phyloP scores from a whole-genome alignment of 179 eudicot species.

The Silene coronaria region DNA sequence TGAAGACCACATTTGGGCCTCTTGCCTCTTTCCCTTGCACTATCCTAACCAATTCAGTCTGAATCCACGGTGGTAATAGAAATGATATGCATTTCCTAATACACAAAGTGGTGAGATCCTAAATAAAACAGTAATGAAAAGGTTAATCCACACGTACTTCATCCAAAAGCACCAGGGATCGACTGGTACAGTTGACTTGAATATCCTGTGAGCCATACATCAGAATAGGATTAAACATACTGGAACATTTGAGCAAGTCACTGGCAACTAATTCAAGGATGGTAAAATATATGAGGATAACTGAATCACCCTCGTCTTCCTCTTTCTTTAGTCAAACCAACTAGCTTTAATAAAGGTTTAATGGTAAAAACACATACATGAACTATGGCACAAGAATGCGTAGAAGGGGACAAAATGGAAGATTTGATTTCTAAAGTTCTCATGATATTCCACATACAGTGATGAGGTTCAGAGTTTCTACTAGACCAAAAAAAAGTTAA shows the following conservation, averaged over 20 bases:
- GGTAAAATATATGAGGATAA: not conserved
- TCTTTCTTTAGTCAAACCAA: not conserved
- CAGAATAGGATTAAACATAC: conserved; percentile 10
- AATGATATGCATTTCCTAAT: not conserved
- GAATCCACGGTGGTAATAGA: not conserved
- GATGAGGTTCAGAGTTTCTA: not conserved
- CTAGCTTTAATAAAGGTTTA: not conserved
- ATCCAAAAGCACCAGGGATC: conserved; percentile 83
- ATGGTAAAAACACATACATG: not conserved
- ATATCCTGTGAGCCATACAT: conserved; percentile 56
- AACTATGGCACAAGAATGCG: not conserved
- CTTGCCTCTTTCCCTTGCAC: not conserved
- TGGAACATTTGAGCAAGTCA: conserved; percentile 6
- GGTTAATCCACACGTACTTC: conserved; percentile 52
- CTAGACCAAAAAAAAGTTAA: not conserved
- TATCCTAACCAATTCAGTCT: not conserved
- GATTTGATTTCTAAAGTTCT: not conserved
- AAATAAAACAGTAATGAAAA: not conserved
- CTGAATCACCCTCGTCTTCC: not conserved
- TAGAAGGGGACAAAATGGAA: not conserved
- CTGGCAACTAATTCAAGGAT: conserved; percentile 7
- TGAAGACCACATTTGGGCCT: not conserved
- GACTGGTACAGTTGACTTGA: conserved; percentile 57
- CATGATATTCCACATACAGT: not conserved
- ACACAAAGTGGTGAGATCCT: not conserved